A percentile compares a stretch with the other conserved stretches of the same genome.
phyloP scores from a whole-genome alignment of 768 basidiomycete species.

The Kwoniella europaea region DNA sequence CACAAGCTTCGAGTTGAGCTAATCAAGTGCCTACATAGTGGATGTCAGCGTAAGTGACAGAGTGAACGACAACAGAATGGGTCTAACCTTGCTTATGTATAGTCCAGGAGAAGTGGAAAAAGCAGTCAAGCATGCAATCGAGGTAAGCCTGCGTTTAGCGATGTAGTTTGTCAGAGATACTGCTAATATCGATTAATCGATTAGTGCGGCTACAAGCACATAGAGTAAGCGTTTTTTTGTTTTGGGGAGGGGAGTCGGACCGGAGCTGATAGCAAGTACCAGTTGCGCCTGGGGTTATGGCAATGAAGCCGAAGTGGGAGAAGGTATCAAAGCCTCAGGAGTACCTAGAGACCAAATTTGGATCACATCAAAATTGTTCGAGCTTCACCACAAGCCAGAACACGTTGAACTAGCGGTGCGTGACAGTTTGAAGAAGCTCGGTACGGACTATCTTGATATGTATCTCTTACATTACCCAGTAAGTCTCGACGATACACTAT shows the following conservation, averaged over 20 bases:
- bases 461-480: constrained; percentile 61
- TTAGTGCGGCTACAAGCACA: constrained; percentile 50
- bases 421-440: constrained; percentile 61
- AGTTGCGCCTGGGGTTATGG: constrained; percentile 65
- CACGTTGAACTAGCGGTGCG: constrained; percentile 72
- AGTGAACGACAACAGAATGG: background rate
- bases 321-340: constrained; percentile 70
- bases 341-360: constrained; percentile 72
- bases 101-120: constrained; percentile 51
- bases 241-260: too few species aligned
- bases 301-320: constrained; percentile 76
- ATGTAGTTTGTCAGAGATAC: constrained; percentile 1
- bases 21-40: background rate
- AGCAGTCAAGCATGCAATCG: constrained; percentile 53
- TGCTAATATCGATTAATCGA: background rate
- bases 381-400: constrained; percentile 67
- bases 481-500: background rate
- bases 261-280: too few species aligned
- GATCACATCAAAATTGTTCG: constrained; percentile 66
- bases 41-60: background rate
- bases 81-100: background rate
- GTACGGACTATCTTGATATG: constrained; percentile 71
- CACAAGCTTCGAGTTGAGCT: background rate
- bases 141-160: constrained; percentile 28
- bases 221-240: constrained; percentile 39